Evolutionary conservation across 306 rosid genomes (phyloP), one percentile per base, ranked within the genome.

Genomic region (Sicyos edulis): DNA sequence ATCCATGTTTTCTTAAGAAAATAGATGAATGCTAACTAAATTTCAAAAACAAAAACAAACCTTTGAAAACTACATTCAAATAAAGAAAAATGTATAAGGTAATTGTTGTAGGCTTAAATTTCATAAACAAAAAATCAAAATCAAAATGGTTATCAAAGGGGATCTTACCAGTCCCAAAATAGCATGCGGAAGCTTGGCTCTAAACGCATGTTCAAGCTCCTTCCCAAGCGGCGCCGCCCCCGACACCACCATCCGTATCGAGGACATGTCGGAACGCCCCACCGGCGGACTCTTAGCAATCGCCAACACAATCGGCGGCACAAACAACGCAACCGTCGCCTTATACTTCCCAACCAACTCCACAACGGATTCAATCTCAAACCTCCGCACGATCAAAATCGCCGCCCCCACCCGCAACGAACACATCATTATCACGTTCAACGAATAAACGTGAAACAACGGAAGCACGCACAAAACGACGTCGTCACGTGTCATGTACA

Each of bases 211-310:
- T 75, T 85, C 87, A 1, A 92, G 88, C 16, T 88, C 95, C 71
- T 70, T 60, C 64, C 96, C 91, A 84, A 89, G 77, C 0, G 97
- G 96, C 0, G 97, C 96, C 0, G 92, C 97, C 6, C 97, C 97
- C 0, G 96, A 85, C 71, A 88, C 54, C 21, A 88, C 86, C 11
- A 52, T 80, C 7, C 92, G 53, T n/a, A 92, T 72, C 9, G 95
- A 89, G 69, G 95, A 88, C 84, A 92, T 20, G 78, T 92, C 88
- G 75, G 79, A 81, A 0, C 78, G 63, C 0, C 76, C 54, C 0
- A 83, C 55, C 2, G 85, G 89, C 0, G 85, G 85, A 37, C 82
- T 74, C 76, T 92, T 89, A 19, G 80, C 95, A 29, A 92, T 76
- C 17, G 85, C 84, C 61, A 92, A 66, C 6, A 89, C 78, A 13